These are phyloP conservation scores for Colletotrichum cuscutae DNA, from an alignment of 2,329 filamentous ascomycete genomes.

Conservation along the genomic window DNA sequence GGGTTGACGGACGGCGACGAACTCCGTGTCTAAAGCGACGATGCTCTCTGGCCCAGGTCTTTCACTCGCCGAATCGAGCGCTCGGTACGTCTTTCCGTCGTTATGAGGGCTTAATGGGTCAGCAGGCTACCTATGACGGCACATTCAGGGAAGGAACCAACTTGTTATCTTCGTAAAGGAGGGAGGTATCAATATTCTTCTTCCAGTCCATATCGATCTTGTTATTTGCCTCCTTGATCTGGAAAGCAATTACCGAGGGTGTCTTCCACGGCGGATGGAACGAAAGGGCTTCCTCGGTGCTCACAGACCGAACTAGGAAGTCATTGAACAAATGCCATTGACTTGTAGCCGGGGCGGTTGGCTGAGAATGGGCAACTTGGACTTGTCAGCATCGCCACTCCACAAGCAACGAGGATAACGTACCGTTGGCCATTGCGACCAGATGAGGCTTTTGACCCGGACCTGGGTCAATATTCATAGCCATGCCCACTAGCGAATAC, in stretches of 20 bases:
- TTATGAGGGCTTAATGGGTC: constrained; percentile 50
- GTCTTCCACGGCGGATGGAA: constrained; percentile 95
- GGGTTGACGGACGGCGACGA: constrained; percentile 90
- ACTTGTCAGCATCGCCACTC: neutral
- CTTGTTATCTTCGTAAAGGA: constrained; percentile 80
- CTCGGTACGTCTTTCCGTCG: constrained; percentile 66
- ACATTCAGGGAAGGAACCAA: constrained; percentile 44
- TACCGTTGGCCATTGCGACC: constrained; percentile 89
- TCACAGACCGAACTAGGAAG: constrained; percentile 86
- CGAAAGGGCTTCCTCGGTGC: constrained; percentile 83
- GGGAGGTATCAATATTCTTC: constrained; percentile 80
- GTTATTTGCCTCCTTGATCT: constrained; percentile 84
- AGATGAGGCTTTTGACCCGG: constrained; percentile 90
- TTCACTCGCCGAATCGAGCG: constrained; percentile 69
- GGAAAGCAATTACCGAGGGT: constrained; percentile 88
- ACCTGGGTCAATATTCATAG: constrained; percentile 88
- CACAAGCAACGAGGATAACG: neutral
- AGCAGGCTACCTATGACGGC: constrained; percentile 30
- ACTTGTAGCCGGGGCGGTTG: constrained; percentile 66
- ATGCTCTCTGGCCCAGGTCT: constrained; percentile 77
- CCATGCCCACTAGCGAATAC: constrained; percentile 91
- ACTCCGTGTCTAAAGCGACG: constrained; percentile 94
- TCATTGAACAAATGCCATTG: constrained; percentile 99
- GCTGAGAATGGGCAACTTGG: constrained; percentile 73
- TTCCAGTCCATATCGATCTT: constrained; percentile 89